Percentiles rank a stretch among this genome's conserved stretches.
These are phyloP conservation scores for Suhomyces xylopsoci DNA, from an alignment of 805 yeast species.

Conservation along the genomic window DNA sequence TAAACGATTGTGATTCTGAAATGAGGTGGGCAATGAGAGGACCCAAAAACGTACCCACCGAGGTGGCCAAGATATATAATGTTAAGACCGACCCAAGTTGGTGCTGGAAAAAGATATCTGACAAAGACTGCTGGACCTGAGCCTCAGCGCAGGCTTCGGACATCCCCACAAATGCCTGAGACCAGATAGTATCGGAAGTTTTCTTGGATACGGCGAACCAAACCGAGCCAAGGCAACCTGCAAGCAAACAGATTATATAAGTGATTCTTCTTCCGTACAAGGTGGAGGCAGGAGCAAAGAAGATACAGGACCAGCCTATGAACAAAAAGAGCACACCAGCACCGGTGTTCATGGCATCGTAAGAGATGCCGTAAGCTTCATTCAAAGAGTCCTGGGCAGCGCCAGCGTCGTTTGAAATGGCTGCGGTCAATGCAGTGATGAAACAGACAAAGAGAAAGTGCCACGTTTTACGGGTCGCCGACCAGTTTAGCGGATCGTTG, in stretches of 20 bases:
- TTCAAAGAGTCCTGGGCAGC: constrained; percentile 47
- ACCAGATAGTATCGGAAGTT: constrained; percentile 43
- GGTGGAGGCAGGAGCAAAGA: constrained; percentile 45
- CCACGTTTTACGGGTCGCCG: constrained; percentile 27
- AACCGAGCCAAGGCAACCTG: constrained; percentile 41
- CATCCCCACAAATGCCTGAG: constrained; percentile 43
- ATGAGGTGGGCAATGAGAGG: constrained; percentile 61
- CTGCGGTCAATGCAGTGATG: constrained; percentile 48
- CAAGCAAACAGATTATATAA: constrained; percentile 38
- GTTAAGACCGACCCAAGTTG: constrained; percentile 51
- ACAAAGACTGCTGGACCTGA: constrained; percentile 36
- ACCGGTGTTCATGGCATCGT: constrained; percentile 46
- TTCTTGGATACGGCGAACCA: constrained; percentile 40
- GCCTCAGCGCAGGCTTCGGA: constrained; percentile 45
- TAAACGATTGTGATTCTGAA: constrained; percentile 47
- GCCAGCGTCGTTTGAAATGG: constrained; percentile 49
- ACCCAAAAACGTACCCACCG: constrained; percentile 53
- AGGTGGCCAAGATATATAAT: constrained; percentile 52
- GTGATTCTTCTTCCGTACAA: constrained; percentile 45
- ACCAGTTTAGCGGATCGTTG: constrained; percentile 51
- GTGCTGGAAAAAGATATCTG: constrained; percentile 37
- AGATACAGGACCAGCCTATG: constrained; percentile 42
- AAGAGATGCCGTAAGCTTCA: constrained; percentile 39
- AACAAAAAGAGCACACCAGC: constrained; percentile 48
- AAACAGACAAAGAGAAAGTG: constrained; percentile 40